A percentile compares a stretch with the other conserved stretches of the same genome.
These are phyloP conservation scores for Eurotiales sp. DNA, from an alignment of 2,329 filamentous ascomycete genomes.

Conservation along the genomic window DNA sequence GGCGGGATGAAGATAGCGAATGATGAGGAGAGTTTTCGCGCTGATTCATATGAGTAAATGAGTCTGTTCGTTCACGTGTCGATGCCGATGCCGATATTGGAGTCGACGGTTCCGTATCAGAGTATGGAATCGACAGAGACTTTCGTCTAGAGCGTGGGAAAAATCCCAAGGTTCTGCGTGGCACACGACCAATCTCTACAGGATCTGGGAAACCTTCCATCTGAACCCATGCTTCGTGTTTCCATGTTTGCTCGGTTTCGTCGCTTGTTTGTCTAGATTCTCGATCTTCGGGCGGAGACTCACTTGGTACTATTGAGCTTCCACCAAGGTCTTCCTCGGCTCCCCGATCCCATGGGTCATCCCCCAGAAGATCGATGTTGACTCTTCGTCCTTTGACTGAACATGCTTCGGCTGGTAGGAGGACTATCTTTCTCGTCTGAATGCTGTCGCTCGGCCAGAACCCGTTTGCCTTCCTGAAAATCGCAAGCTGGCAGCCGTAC, in stretches of 20 bases:
- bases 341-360: constrained; percentile 15
- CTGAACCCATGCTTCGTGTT: constrained; percentile 83
- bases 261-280: constrained; percentile 23
- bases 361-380: constrained; percentile 26
- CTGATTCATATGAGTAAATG: constrained; percentile 22
- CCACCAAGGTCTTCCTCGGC: constrained; percentile 31
- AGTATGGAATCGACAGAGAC: constrained; percentile 56
- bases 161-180: constrained; percentile 77
- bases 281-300: constrained; percentile 5
- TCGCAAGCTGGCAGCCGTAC: constrained; percentile 80
- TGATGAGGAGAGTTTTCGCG: constrained; percentile 10
- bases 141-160: constrained; percentile 90
- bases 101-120: constrained; percentile 53
- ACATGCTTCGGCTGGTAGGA: constrained; percentile 86
- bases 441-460: constrained; percentile 94
- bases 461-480: constrained; percentile 81
- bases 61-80: constrained; percentile 19
- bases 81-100: constrained; percentile 28
- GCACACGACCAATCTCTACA: constrained; percentile 81
- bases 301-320: constrained; percentile 31
- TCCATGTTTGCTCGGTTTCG: constrained; percentile 68
- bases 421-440: constrained; percentile 74
- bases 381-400: constrained; percentile 69
- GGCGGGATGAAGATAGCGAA: constrained; percentile 5
- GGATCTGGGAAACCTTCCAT: constrained; percentile 68